Conservation (phyloP, 176 grass and related monocot genomes). For the Saccharum spontaneum region DNA sequence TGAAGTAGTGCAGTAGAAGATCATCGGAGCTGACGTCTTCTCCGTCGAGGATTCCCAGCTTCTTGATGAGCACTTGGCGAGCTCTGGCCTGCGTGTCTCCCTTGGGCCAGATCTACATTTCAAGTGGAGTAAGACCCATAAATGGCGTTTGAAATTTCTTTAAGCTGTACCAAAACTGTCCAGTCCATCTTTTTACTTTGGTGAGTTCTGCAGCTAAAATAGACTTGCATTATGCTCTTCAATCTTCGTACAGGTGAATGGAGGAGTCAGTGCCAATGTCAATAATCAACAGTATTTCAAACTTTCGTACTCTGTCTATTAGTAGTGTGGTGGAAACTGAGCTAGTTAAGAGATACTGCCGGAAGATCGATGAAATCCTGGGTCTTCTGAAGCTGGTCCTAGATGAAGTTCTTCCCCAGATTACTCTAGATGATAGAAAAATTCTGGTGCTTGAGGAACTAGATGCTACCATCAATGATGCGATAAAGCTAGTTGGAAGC, state of each 20-base stretch:
- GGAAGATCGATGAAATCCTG: conserved; percentile 40
- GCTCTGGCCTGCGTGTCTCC: too few relatives aligned
- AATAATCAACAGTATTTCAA: conserved; percentile 47
- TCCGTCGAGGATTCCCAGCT: too few relatives aligned
- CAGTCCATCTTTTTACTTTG: neutral
- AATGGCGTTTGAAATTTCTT: neutral
- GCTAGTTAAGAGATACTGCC: conserved; percentile 44
- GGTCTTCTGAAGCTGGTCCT: conserved; percentile 36
- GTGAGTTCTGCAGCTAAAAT: neutral
- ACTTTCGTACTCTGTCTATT: conserved; percentile 28
- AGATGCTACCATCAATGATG: conserved; percentile 30
- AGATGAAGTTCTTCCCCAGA: conserved; percentile 14
- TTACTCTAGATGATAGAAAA: conserved; percentile 46
- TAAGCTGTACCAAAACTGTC: neutral
- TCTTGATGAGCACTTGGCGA: too few relatives aligned
- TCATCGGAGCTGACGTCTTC: too few relatives aligned
- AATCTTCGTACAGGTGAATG: conserved; percentile 40
- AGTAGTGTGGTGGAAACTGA: conserved; percentile 33
- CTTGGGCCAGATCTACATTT: too few relatives aligned
- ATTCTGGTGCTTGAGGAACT: conserved; percentile 35
- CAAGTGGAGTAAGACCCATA: neutral
- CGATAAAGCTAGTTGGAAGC: conserved; percentile 32
- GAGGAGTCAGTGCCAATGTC: conserved; percentile 31
- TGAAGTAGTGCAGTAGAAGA: too few relatives aligned
- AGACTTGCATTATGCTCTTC: neutral